Evolutionary conservation across 352 stramenopile genomes (phyloP), one percentile per base, ranked within the genome.

Genomic region (Phytophthora pistaciae): DNA sequence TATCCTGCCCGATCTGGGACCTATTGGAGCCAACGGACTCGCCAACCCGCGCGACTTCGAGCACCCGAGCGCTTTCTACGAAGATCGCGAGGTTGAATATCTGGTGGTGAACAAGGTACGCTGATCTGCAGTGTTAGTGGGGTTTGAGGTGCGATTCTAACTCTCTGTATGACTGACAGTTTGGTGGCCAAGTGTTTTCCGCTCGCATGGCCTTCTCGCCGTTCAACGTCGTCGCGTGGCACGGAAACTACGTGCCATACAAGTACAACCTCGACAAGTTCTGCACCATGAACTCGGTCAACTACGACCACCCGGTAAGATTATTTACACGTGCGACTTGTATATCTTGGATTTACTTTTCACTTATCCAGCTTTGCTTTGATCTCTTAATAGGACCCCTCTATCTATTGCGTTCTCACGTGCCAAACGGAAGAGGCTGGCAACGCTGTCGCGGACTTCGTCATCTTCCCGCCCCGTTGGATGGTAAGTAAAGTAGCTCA

Each of bases 181-280:
- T 98, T 83, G 91, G 91, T 21, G 91, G 93, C 7, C 68, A 94
- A 53, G 68, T 99, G 29, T 99, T 98, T 75, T 87, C 83, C 20
- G 86, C 92, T 27, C 60, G 68, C 18, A 93, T 93, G 74, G 56
- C 67, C 10, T 96, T 98, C 58, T 98, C 92, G 18, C 97, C 97
- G 3, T 99, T 98, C 75, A 98, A 99, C 68, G 97, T 99, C 3
- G 96, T 99, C 14, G 97, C 97, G n/a, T 99, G 96, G 96, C 97
- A 99, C 70, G 97, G 97, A 42, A 99, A 99, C 79, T 99, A 99
- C 66, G 79, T 98, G 16, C 97, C 97, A 33, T 99, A 96, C 93
- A 99, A 99, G 76, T 99, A 99, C 89, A 91, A 98, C 69, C 77
- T 99, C 56, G 80, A 91, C 62, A 94, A 97, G 60, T 99, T 99